A percentile compares a stretch with the other conserved stretches of the same genome.
These are phyloP conservation scores for Immersiporthe knoxdaviesiana DNA, from an alignment of 2,329 filamentous ascomycete species.

Conservation along the genomic window DNA sequence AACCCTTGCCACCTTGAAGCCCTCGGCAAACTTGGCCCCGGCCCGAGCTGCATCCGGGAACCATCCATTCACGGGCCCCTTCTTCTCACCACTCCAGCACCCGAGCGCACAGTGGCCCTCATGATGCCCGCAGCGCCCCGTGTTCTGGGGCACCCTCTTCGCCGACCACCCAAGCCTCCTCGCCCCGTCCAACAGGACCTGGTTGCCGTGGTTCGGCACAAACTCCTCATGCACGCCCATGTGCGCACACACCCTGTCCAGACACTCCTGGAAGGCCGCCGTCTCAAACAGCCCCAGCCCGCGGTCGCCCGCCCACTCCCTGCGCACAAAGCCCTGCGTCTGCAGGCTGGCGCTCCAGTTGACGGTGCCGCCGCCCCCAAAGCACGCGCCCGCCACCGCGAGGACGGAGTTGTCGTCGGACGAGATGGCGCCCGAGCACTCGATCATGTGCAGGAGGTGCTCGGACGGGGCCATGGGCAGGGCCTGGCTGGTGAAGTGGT, in stretches of 20 bases:
- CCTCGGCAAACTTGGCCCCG: slow-evolving; percentile 79
- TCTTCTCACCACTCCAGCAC: slow-evolving; percentile 70
- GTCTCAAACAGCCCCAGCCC: slow-evolving; percentile 75
- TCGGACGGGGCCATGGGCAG: slow-evolving; percentile 71
- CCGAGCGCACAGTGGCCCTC: slow-evolving; percentile 65
- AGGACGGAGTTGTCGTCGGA: slow-evolving; percentile 60
- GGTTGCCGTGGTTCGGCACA: slow-evolving; percentile 72
- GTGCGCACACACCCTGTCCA: slow-evolving; percentile 74
- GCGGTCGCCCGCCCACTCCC: slow-evolving; percentile 71
- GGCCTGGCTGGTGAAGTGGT: slow-evolving; percentile 70
- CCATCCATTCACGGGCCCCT: slow-evolving; percentile 73
- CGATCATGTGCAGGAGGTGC: slow-evolving; percentile 67
- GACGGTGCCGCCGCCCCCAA: slow-evolving; percentile 81
- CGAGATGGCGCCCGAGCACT: slow-evolving; percentile 60
- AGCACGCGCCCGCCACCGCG: slow-evolving; percentile 70
- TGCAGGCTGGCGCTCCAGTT: slow-evolving; percentile 73
- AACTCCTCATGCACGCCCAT: slow-evolving; percentile 76
- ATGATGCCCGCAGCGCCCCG: slow-evolving; percentile 69
- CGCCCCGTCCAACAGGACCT: slow-evolving; percentile 70
- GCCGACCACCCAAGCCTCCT: slow-evolving; percentile 72
- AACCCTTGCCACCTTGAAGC: slow-evolving; percentile 71
- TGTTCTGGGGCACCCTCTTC: slow-evolving; percentile 75
- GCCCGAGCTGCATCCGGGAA: slow-evolving; percentile 75
- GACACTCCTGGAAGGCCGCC: slow-evolving; percentile 69
- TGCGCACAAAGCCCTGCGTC: slow-evolving; percentile 72